These are phyloP conservation scores for Neurospora intermedia DNA, from an alignment of 495 filamentous ascomycete genomes.

Conservation along the genomic window DNA sequence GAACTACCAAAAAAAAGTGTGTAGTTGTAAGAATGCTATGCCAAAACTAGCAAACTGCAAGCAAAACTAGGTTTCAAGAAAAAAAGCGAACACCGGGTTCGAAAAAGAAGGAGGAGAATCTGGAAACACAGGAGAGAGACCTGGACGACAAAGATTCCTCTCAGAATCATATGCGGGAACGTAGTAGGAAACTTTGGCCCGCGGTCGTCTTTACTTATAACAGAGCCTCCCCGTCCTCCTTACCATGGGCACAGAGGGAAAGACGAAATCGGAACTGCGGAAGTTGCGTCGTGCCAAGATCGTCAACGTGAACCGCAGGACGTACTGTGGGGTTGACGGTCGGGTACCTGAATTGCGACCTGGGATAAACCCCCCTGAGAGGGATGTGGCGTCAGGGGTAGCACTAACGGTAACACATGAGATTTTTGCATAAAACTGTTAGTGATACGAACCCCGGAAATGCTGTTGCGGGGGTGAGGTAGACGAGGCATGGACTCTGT, in stretches of 20 bases:
- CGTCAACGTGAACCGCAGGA: not conserved
- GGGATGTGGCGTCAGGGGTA: not conserved
- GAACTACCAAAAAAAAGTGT: not conserved
- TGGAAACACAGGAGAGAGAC: not conserved
- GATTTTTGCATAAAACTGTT: not conserved
- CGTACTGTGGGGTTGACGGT: not conserved
- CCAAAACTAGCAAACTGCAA: not conserved
- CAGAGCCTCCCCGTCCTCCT: not conserved
- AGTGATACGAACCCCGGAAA: not conserved
- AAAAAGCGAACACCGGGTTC: not conserved
- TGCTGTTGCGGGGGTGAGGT: not conserved
- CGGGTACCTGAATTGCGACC: not conserved
- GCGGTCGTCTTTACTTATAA: not conserved
- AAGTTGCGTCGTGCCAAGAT: not conserved
- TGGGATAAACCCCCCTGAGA: not conserved
- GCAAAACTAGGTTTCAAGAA: not conserved
- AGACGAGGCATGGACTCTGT: not conserved
- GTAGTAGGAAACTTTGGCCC: not conserved
- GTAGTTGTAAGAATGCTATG: not conserved
- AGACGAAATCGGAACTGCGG: not conserved
- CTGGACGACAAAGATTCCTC: not conserved
- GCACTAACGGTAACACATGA: not conserved
- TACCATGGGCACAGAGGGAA: not conserved
- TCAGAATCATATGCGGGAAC: not conserved
- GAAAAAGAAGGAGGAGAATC: not conserved